Evolutionary conservation across 2,329 filamentous ascomycete genomes (phyloP), one percentile per base, ranked within the genome.

Genomic region (Trichoderma sp.): DNA sequence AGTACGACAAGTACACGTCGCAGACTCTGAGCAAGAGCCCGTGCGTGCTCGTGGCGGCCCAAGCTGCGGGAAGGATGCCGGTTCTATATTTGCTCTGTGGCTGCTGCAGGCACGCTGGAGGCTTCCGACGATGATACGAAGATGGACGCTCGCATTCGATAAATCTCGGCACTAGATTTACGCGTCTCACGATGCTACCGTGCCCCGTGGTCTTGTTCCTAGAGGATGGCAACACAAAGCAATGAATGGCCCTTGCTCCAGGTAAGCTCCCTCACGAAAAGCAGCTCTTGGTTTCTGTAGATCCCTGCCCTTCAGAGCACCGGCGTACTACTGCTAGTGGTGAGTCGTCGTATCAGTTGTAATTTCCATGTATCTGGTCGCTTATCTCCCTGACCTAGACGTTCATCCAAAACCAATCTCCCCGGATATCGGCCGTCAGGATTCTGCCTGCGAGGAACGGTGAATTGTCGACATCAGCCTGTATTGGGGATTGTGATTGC

Each of bases 281-380:
- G 14, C 38, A 41, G 27, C 8, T 63, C 68, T 71, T 33, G 59
- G 27, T 9, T 35, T 45, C 50, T 41, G 68, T 45, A 63, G 68
- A 72, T 72, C 68, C 68, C 59, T 72, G 59, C 68, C 68, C 8
- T 72, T 64, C 27, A 64, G 7, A 72, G 68, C 35, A 50, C 56
- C 35, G 56, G 33, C 18, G 27, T n/a, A 16, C 14, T 33, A 35
- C 59, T 53, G 45, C 38, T 41, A 35, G 67, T 62, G 27, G n/a
- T 27, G 41, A 38, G 33, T 45, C 35, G 68, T 31, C 18, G 50
- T 56, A 56, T 65, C 71, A 73, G 38, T 73, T 65, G 60, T 72
- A 73, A 73, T 73, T 65, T 73, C 71, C 71, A 73, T 24, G 71
- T 56, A 73, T 73, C 71, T 65, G 29, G 45, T 73, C 60, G 71